Percentiles rank a stretch among this genome's conserved stretches.
These are phyloP conservation scores for Lavandula angustifolia DNA, from an alignment of 257 asterid species.

Conservation along the genomic window DNA sequence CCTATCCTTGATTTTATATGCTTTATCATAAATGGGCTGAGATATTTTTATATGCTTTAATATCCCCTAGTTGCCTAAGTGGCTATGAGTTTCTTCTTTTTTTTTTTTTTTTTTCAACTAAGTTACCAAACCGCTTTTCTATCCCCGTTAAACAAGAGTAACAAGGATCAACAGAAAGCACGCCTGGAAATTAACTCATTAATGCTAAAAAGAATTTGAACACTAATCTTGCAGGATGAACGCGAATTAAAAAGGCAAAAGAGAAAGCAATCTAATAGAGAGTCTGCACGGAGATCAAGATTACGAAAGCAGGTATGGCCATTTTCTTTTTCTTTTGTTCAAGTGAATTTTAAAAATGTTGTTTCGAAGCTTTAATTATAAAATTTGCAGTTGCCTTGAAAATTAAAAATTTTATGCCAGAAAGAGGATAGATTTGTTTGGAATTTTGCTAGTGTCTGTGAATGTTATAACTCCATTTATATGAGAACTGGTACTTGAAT, in stretches of 20 bases:
- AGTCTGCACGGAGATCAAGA: constrained; percentile 98
- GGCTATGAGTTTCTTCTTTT: neutral
- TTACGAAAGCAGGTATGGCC: constrained; percentile 82
- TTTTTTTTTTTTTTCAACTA: neutral
- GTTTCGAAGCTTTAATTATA: neutral
- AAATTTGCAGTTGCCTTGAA: neutral
- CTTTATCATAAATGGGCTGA: too few species aligned
- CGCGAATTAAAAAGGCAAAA: constrained; percentile 92
- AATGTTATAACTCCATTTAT: neutral
- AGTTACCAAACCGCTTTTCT: neutral
- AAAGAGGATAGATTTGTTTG: neutral
- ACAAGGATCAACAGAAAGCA: neutral
- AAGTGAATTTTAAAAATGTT: neutral
- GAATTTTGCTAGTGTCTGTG: neutral
- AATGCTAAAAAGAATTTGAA: constrained; percentile 4
- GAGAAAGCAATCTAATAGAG: constrained; percentile 95
- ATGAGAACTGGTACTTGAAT: neutral
- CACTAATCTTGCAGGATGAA: constrained; percentile 62
- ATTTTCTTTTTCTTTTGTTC: constrained; percentile 21
- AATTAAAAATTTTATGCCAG: neutral
- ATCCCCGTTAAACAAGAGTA: neutral
- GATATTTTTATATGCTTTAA: neutral
- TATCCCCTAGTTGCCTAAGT: neutral
- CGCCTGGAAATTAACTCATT: neutral
- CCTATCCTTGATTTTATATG: neutral